Conservation (phyloP, 176 grass and related monocot genomes). For the Raddia distichophylla region DNA sequence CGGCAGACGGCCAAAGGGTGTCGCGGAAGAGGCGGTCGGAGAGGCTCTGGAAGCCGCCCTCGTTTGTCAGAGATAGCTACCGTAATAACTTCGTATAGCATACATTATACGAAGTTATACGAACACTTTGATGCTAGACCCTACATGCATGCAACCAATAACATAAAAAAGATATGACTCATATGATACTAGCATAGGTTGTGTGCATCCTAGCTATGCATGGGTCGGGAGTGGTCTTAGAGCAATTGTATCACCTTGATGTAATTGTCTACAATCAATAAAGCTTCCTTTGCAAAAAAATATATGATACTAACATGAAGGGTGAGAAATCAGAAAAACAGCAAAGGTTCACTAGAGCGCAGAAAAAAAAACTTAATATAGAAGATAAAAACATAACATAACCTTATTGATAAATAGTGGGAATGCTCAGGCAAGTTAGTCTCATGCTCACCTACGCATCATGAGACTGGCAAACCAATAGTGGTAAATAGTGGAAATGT, state of each 20-base stretch:
- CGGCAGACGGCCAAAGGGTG: conserved; percentile 69
- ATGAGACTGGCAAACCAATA: conserved; percentile 92
- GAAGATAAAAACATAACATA: neutral
- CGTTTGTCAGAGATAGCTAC: conserved; percentile 24
- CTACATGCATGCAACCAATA: conserved; percentile 14
- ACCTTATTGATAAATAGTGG: neutral
- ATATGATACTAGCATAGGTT: neutral
- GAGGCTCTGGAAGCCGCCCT: conserved; percentile 91
- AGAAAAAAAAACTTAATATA: neutral
- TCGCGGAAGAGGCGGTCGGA: conserved; percentile 96
- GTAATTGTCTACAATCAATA: too few species aligned
- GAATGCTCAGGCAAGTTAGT: neutral
- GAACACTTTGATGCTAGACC: too few species aligned
- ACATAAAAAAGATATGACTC: conserved; percentile 6
- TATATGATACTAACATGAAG: neutral
- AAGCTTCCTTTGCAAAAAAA: too few species aligned
- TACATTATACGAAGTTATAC: too few species aligned
- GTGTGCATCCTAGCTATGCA: too few species aligned
- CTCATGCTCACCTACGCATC: conserved; percentile 69
- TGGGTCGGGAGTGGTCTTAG: too few species aligned
- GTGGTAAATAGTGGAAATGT: conserved; percentile 97
- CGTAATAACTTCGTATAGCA: too few species aligned
- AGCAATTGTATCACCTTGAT: too few species aligned
- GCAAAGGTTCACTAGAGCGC: neutral
- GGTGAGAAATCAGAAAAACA: neutral